These are phyloP conservation scores for Tricholoma flavovirens DNA, from an alignment of 768 basidiomycete species.

Conservation along the genomic window DNA sequence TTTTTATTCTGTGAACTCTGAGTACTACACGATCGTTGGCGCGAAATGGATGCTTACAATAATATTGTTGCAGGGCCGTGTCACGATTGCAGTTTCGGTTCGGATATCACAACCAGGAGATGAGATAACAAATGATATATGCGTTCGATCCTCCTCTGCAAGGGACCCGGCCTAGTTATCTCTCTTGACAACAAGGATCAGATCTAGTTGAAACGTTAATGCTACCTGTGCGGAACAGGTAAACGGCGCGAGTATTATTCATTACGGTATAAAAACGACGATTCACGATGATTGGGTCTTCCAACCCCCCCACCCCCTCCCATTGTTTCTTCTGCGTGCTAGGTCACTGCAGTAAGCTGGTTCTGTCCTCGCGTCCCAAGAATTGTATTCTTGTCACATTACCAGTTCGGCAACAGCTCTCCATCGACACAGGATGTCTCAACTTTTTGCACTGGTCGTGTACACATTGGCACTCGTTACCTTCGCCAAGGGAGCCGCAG, in stretches of 20 bases:
- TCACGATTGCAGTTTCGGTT: no score
- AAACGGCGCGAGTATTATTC: not conserved
- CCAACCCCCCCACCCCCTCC: no score
- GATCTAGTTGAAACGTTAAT: not conserved
- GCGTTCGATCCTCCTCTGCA: no score
- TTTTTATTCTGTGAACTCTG: no score
- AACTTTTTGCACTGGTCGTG: not conserved
- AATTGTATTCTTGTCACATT: not conserved
- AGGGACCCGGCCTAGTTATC: no score
- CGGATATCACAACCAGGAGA: no score
- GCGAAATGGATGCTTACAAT: no score
- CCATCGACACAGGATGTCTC: not conserved
- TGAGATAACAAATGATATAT: no score
- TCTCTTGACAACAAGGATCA: not conserved
- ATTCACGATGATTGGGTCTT: no score
- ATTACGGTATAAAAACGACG: not conserved
- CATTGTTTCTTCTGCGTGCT: not conserved
- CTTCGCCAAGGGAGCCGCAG: not conserved
- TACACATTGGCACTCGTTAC: not conserved
- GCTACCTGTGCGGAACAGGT: not conserved
- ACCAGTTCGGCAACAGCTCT: not conserved
- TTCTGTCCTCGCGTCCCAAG: not conserved
- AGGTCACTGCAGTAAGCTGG: not conserved
- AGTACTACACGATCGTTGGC: no score
- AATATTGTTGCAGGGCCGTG: no score